Evolutionary conservation across 1,284 basidiomycete species (phyloP), one percentile per base, ranked within the genome.

Genomic region (Puccinia novopanici): DNA sequence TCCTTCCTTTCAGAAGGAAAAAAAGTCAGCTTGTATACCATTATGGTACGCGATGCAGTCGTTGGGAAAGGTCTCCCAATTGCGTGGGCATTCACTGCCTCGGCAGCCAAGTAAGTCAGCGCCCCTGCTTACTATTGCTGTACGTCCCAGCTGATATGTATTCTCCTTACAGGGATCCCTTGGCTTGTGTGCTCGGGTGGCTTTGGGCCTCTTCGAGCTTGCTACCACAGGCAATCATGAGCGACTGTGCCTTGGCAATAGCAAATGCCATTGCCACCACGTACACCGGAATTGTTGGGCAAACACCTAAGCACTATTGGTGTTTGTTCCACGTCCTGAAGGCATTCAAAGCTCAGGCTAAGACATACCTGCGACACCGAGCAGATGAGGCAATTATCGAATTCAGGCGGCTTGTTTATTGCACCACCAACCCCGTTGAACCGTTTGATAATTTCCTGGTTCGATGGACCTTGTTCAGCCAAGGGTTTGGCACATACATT

Each of bases 251-350:
- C 57, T 24, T 30, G 5, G 57, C 57, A 61, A 61, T 61, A 12
- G 9, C 9, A 8, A 27, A 15, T 24, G 57, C 57, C 19, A 22
- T 61, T 22, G 34, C 5, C 9, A 4, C 15, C 10, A 19, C 19
- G 3, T 61, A 61, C 22, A 12, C 10, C 3, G 57, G 6, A 8
- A 10, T 22, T 22, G 50, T 15, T 4, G 50, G 4, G 17, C 50
- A 45, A 45, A 15, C 50, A 12, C 50, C 57, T 4, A 24, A 61
- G 30, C 57, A 61, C 19, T 37, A 30, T 30, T 61, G 57, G 57
- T 61, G 57, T 37, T 61, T 27, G 57, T 61, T 61, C 34, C 57
- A 61, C 19, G 57, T 61, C n/a, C 34, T 61, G 8, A 61, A 61
- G 30, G 57, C 57, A 12, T 61, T 61, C n/a, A 24, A 30, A 37